Evolutionary conservation across 2,329 filamentous ascomycete species (phyloP).

Genomic region (Knufia fluminis): DNA sequence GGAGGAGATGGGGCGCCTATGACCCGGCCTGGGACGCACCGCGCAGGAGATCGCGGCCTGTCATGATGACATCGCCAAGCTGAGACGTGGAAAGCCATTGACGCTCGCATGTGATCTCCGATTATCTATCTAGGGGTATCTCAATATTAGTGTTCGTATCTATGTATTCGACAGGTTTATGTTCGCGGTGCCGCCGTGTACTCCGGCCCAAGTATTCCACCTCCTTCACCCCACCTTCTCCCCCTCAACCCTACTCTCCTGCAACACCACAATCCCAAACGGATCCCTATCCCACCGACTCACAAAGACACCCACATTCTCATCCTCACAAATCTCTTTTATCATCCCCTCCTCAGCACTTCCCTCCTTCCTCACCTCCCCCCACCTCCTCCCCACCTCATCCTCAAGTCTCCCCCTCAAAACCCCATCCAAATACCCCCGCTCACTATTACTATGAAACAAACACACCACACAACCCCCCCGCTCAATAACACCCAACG

Average conservation of each 20-base stretch:
- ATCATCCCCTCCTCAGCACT: conserved; percentile 29
- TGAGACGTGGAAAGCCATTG: too few relatives aligned
- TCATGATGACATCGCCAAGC: too few relatives aligned
- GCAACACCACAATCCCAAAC: conserved; percentile 59
- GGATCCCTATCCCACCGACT: conserved; percentile 80
- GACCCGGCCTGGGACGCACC: too few relatives aligned
- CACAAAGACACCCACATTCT: conserved; percentile 56
- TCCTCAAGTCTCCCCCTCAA: conserved; percentile 58
- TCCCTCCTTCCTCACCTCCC: conserved; percentile 34
- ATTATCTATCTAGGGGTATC: too few relatives aligned
- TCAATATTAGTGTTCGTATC: too few relatives aligned
- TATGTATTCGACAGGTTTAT: too few relatives aligned
- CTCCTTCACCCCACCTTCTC: conserved; percentile 14
- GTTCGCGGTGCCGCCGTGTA: too few relatives aligned
- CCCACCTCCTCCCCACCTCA: conserved; percentile 50
- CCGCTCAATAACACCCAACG: conserved; percentile 73
- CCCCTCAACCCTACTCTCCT: conserved; percentile 19
- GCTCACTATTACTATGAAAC: conserved; percentile 90
- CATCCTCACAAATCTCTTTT: conserved; percentile 43
- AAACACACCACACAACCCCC: conserved; percentile 74
- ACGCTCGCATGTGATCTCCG: too few relatives aligned
- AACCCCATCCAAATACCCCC: conserved; percentile 65
- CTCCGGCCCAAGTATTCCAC: too few relatives aligned
- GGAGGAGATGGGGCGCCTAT: too few relatives aligned
- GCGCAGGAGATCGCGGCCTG: too few relatives aligned